These are phyloP conservation scores for Ampelocalamus luodianensis DNA, from an alignment of 176 grass and related monocot species.

Conservation along the genomic window DNA sequence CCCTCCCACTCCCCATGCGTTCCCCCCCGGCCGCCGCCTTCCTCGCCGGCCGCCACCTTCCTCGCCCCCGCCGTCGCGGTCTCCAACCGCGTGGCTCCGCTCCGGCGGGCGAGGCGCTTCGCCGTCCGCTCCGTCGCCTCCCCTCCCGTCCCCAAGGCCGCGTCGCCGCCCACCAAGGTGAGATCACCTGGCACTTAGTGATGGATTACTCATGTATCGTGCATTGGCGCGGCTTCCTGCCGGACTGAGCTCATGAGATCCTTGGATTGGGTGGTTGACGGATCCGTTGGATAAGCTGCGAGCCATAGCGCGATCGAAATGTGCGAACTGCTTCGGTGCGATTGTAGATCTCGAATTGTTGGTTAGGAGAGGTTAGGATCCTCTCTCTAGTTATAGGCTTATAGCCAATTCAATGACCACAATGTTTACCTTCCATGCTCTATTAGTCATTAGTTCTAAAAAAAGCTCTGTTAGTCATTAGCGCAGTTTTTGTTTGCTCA, in stretches of 20 bases:
- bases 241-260: background rate
- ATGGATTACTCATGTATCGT: background rate
- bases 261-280: background rate
- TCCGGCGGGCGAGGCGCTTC: constrained; percentile 39
- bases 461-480: background rate
- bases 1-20: constrained; percentile 35
- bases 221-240: background rate
- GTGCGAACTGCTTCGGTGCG: background rate
- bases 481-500: background rate
- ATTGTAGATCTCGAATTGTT: constrained; percentile 14
- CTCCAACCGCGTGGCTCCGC: constrained; percentile 20
- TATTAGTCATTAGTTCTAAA: background rate
- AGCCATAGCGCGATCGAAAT: background rate
- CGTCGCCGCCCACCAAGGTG: constrained; percentile 69
- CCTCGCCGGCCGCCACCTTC: constrained; percentile 38
- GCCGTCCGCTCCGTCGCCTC: constrained; percentile 70
- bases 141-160: constrained; percentile 49
- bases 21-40: constrained; percentile 35
- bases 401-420: background rate
- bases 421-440: background rate
- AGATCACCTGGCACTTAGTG: constrained; percentile 4
- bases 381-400: background rate
- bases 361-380: background rate
- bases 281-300: background rate
- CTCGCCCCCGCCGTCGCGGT: constrained; percentile 32